Percentiles rank a stretch among this genome's conserved stretches.
Evolutionary conservation across 768 basidiomycete genomes (phyloP).

Genomic region (Boletus sp.): DNA sequence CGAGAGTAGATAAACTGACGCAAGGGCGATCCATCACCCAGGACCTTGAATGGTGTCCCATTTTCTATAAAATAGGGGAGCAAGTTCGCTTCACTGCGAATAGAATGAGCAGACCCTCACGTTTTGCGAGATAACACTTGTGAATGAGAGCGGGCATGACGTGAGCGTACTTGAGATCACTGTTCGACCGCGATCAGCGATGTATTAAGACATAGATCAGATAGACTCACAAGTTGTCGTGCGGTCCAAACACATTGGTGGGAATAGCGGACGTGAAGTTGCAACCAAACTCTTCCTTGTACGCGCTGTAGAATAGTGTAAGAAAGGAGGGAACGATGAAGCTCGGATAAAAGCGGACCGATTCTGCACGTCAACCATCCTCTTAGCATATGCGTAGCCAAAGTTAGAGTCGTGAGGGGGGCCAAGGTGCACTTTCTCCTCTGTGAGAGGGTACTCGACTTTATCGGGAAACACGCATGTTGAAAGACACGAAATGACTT

Average conservation of each 20-base stretch:
- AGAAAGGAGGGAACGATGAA: neutral
- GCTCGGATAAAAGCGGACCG: slow-evolving; percentile 50
- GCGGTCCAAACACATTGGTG: slow-evolving; percentile 93
- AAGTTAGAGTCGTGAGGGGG: slow-evolving; percentile 94
- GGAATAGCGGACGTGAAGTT: slow-evolving; percentile 97
- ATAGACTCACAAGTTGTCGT: slow-evolving; percentile 80
- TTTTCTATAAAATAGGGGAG: slow-evolving; percentile 50
- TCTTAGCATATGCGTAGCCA: slow-evolving; percentile 94
- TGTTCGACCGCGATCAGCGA: slow-evolving; percentile 28
- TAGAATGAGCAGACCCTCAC: slow-evolving; percentile 37
- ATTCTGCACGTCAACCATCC: slow-evolving; percentile 94
- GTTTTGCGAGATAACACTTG: slow-evolving; percentile 88
- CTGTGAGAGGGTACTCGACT: slow-evolving; percentile 89
- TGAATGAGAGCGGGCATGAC: slow-evolving; percentile 94
- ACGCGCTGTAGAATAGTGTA: slow-evolving; percentile 55
- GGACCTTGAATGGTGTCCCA: slow-evolving; percentile 78
- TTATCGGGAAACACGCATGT: slow-evolving; percentile 98
- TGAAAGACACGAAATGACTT: slow-evolving; percentile 92
- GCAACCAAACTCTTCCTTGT: slow-evolving; percentile 92
- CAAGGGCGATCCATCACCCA: slow-evolving; percentile 87
- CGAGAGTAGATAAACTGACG: slow-evolving; percentile 98
- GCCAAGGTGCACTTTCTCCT: slow-evolving; percentile 88
- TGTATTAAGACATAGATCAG: neutral
- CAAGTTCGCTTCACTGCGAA: neutral
- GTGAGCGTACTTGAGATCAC: slow-evolving; percentile 86